A percentile compares a stretch with the other conserved stretches of the same genome.
Conservation (phyloP, 129 eudicot genomes). For the Rutidosis leptorrhynchoides region DNA sequence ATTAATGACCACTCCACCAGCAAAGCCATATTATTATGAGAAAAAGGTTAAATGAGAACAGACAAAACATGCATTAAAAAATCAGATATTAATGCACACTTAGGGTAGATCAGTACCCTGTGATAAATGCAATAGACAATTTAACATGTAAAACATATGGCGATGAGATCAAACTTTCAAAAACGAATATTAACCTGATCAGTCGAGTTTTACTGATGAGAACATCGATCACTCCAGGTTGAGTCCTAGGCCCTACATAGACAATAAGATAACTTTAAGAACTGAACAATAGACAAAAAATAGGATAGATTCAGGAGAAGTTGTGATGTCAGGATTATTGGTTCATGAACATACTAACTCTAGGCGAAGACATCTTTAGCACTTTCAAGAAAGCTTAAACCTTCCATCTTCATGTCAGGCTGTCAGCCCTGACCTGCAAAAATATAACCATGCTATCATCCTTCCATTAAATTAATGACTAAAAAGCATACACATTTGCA, state of each 20-base stretch:
- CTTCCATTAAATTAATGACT: too few relatives aligned
- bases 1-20: conserved; percentile 95
- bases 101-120: background rate
- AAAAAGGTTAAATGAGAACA: background rate
- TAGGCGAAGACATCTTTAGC: too few relatives aligned
- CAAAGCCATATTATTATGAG: background rate
- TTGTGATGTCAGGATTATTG: too few relatives aligned
- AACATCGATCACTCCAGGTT: conserved; percentile 91
- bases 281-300: too few relatives aligned
- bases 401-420: too few relatives aligned
- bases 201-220: conserved; percentile 97
- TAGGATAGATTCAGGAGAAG: too few relatives aligned
- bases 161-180: conserved; percentile 4
- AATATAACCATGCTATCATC: too few relatives aligned
- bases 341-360: too few relatives aligned
- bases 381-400: too few relatives aligned
- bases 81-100: background rate
- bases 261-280: conserved; percentile 16
- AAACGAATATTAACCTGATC: conserved; percentile 63
- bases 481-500: too few relatives aligned
- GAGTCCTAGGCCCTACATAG: conserved; percentile 74
- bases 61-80: background rate
- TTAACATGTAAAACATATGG: background rate
- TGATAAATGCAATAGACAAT: background rate
- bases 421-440: too few relatives aligned